Evolutionary conservation across 805 yeast genomes (phyloP), one percentile per base, ranked within the genome.

Genomic region (Candida qinlingensis): DNA sequence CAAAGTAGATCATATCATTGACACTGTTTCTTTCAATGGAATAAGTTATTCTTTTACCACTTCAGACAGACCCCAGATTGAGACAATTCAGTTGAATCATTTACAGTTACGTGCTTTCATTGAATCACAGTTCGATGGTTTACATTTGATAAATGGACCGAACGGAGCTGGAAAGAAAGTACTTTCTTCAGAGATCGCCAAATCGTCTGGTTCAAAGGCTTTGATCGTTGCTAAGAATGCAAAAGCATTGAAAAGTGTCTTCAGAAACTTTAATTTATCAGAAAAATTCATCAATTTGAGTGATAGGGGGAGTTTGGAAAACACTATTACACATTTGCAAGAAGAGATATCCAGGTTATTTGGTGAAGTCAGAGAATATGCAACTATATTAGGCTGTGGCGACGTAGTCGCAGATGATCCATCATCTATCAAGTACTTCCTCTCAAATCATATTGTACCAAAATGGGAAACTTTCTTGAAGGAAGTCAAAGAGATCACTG

Each of bases 91-190:
- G 29, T 26, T 5, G 30, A 28, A 26, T 9, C 30, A 8, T 28
- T 33, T 25, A 6, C 39, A 28, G 45, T 45, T 6, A 59, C 67
- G 29, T 38, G 45, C 47, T 1, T 46, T 69, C 7, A 42, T 62
- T 11, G 41, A 58, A 8, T 63, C 65, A 0, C 45, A 60, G 0
- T 44, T 39, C 8, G 68, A 74, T 3, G 79, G 80, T 1, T 56
- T 80, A 2, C 60, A 65, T 0, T 62, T 77, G 13, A 65, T 80
- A 7, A 72, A 69, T 44, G 83, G 82, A 0, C 76, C 79, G 1
- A 77, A 81, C 0, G 82, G 82, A 2, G 73, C 83, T 0, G 85
- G 84, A 0, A 73, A 74, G 48, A 66, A 72, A 3, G 61, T 56
- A 5, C 46, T 66, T 4, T 52, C 62, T 2, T 49, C 65, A 0